Evolutionary conservation across 345 rosid genomes (phyloP).

Genomic region (Eutrema yunnanense): DNA sequence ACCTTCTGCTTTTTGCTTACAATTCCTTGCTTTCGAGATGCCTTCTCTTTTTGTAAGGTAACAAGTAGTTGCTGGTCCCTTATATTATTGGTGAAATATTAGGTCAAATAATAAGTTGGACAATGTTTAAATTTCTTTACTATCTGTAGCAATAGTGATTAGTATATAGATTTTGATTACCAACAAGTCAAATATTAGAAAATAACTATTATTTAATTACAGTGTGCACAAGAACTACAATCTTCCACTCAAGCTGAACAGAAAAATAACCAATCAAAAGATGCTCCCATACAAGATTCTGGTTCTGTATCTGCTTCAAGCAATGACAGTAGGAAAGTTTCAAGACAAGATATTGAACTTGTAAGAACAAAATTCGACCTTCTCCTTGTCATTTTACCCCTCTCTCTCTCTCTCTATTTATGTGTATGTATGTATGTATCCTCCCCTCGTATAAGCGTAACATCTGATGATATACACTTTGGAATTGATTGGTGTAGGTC

Average conservation of each 20-base stretch:
- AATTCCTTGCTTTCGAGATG: background rate
- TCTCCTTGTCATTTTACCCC: background rate
- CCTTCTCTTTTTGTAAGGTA: background rate
- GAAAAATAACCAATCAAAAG: constrained; percentile 56
- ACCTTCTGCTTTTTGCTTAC: background rate
- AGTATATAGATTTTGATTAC: background rate
- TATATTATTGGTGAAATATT: background rate
- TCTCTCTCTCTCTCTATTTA: background rate
- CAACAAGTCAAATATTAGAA: background rate
- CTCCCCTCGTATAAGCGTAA: background rate
- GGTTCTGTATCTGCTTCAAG: constrained; percentile 90
- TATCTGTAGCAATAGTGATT: background rate
- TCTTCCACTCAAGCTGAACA: constrained; percentile 55
- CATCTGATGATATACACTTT: constrained; percentile 10
- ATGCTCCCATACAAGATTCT: constrained; percentile 67
- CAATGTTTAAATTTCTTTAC: background rate
- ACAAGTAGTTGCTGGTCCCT: background rate
- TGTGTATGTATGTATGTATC: background rate
- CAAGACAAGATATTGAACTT: constrained; percentile 94
- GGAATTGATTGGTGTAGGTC: constrained; percentile 33
- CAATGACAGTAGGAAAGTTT: constrained; percentile 80
- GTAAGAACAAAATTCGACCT: constrained; percentile 29
- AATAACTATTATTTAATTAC: constrained; percentile 7
- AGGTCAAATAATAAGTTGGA: background rate
- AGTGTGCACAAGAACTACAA: constrained; percentile 65